phyloP scores from a whole-genome alignment of 73 alveolate species.

The Paramecium biaurelia region DNA sequence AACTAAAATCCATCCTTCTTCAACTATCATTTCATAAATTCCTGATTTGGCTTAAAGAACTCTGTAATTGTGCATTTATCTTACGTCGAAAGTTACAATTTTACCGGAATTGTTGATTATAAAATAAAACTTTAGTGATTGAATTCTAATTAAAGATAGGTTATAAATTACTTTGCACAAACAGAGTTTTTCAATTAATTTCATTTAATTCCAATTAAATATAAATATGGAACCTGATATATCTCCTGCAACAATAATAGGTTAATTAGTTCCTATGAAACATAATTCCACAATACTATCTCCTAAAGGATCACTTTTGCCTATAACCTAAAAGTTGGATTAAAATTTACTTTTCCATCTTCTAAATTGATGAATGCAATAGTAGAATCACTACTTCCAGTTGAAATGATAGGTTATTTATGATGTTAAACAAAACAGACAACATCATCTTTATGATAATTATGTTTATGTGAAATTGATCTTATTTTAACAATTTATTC shows the following conservation, averaged over 20 bases:
- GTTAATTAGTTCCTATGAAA: slow-evolving; percentile 13
- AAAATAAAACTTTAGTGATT: background rate
- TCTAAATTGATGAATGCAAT: slow-evolving; percentile 28
- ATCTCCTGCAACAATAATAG: slow-evolving; percentile 42
- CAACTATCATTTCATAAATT: slow-evolving; percentile 33
- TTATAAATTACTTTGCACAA: background rate
- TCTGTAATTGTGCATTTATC: background rate
- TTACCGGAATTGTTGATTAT: background rate
- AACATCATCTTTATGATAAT: slow-evolving; percentile 55
- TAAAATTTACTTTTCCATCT: slow-evolving; percentile 28
- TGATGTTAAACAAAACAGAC: slow-evolving; percentile 37
- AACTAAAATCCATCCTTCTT: background rate
- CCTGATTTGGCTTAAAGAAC: slow-evolving; percentile 13
- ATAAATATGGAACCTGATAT: background rate
- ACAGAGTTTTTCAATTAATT: background rate
- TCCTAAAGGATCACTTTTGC: background rate
- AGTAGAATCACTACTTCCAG: slow-evolving; percentile 59
- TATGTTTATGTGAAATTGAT: background rate
- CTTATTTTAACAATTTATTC: slow-evolving; percentile 28
- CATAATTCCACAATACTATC: slow-evolving; percentile 19
- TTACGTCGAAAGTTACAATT: background rate
- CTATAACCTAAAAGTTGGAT: background rate
- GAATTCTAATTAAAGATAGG: background rate
- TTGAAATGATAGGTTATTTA: background rate
- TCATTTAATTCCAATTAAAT: background rate